These are phyloP conservation scores for Intubia oerlemansii DNA, from an alignment of 2,329 filamentous ascomycete genomes.

Conservation along the genomic window DNA sequence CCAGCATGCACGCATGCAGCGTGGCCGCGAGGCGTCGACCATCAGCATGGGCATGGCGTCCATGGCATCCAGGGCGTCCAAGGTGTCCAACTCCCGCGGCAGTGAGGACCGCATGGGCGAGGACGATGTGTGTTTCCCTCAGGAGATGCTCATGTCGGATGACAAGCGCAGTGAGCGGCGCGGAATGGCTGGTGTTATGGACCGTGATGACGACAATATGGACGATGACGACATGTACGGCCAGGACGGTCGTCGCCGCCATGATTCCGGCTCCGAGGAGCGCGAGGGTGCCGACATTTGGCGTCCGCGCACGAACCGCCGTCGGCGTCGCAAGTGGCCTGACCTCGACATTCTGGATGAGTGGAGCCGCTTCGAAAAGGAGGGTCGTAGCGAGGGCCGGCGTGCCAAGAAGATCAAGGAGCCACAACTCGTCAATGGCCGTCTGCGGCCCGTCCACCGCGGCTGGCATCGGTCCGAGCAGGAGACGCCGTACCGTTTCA, in stretches of 20 bases:
- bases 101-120: slow-evolving; percentile 31
- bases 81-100: too few species aligned
- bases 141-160: too few species aligned
- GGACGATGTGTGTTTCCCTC: slow-evolving; percentile 84
- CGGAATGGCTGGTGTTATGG: too few species aligned
- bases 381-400: slow-evolving; percentile 60
- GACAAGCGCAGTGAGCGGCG: slow-evolving; percentile 53
- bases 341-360: slow-evolving; percentile 68
- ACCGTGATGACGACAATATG: too few species aligned
- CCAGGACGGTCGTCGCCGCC: not conserved
- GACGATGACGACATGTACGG: slow-evolving; percentile 39
- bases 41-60: too few species aligned
- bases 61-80: too few species aligned
- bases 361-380: slow-evolving; percentile 81
- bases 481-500: slow-evolving; percentile 83
- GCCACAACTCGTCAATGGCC: slow-evolving; percentile 76
- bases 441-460: slow-evolving; percentile 58
- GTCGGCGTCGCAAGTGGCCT: slow-evolving; percentile 61
- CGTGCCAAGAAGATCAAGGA: slow-evolving; percentile 85
- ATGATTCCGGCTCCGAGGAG: slow-evolving; percentile 3
- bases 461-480: slow-evolving; percentile 78
- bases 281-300: slow-evolving; percentile 3
- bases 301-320: slow-evolving; percentile 11
- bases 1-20: too few species aligned
- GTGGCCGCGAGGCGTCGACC: too few species aligned